Evolutionary conservation across 768 basidiomycete species (phyloP).

Genomic region (Termitomyces sp.): DNA sequence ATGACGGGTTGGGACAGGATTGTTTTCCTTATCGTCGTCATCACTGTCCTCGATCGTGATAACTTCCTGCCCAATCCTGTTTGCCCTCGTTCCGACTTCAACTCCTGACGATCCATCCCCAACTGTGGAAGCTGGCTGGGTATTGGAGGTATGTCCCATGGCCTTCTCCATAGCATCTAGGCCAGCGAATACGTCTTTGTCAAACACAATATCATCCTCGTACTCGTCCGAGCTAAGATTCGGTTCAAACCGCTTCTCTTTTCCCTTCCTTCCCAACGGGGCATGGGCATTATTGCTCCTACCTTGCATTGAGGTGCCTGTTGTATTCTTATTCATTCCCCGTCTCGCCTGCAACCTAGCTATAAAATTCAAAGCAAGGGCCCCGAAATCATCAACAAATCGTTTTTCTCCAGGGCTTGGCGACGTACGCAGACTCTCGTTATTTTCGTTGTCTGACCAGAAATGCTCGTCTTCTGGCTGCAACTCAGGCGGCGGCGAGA

Average conservation of each 20-base stretch:
- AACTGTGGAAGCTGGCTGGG: constrained; percentile 1
- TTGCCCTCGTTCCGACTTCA: background rate
- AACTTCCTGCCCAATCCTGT: constrained; percentile 18
- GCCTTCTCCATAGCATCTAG: constrained; percentile 24
- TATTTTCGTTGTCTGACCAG: constrained; percentile 11
- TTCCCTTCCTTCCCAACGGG: background rate
- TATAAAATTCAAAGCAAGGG: constrained; percentile 4
- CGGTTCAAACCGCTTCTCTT: background rate
- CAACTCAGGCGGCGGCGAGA: constrained; percentile 5
- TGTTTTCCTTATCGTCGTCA: constrained; percentile 60
- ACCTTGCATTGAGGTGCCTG: background rate
- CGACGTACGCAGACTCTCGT: constrained; percentile 7
- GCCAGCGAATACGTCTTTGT: constrained; percentile 23
- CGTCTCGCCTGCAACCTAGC: background rate
- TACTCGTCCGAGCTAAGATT: constrained; percentile 14
- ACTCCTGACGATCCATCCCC: constrained; percentile 1
- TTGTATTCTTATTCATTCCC: background rate
- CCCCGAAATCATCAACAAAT: constrained; percentile 3
- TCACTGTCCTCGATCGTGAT: constrained; percentile 42
- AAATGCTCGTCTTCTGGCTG: constrained; percentile 14
- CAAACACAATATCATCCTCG: constrained; percentile 18
- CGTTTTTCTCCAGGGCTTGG: background rate
- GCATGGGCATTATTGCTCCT: background rate
- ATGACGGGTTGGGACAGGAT: constrained; percentile 44
- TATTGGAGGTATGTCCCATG: background rate